These are phyloP conservation scores for Cryptococcus floricola DNA, from an alignment of 1,284 basidiomycete species.

Conservation along the genomic window DNA sequence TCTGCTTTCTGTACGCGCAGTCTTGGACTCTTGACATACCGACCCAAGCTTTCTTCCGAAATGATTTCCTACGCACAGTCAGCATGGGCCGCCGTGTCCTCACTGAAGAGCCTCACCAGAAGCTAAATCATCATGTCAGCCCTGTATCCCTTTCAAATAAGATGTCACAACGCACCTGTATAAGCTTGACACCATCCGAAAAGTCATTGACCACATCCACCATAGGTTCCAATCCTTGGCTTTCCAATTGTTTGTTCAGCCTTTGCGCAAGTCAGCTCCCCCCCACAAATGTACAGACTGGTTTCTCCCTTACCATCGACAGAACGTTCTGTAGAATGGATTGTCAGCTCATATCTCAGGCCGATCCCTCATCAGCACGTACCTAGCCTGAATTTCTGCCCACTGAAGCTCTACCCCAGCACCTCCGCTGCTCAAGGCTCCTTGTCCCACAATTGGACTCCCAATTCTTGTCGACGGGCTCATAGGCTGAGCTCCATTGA, in stretches of 20 bases:
- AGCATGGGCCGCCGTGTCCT: not conserved
- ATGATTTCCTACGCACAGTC: slow-evolving; percentile 71
- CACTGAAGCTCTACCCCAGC: slow-evolving; percentile 61
- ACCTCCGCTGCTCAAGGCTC: slow-evolving; percentile 29
- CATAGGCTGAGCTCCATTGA: not conserved
- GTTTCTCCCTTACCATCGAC: slow-evolving; percentile 38
- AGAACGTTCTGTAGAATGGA: slow-evolving; percentile 36
- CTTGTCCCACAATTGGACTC: slow-evolving; percentile 1
- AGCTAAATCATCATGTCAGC: slow-evolving; percentile 11
- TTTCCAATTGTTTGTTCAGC: slow-evolving; percentile 93
- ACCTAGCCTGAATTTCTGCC: slow-evolving; percentile 58
- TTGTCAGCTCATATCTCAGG: not conserved
- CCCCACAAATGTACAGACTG: not conserved
- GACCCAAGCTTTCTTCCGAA: slow-evolving; percentile 86
- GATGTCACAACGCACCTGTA: slow-evolving; percentile 54
- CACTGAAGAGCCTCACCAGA: slow-evolving; percentile 10
- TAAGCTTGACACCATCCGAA: slow-evolving; percentile 89
- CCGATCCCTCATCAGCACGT: not conserved
- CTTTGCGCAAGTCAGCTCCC: slow-evolving; percentile 44
- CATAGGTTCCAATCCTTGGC: slow-evolving; percentile 83
- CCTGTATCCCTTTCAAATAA: not conserved
- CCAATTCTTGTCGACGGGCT: slow-evolving; percentile 5
- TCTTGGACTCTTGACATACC: slow-evolving; percentile 83
- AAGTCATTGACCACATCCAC: slow-evolving; percentile 82
- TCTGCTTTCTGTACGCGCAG: slow-evolving; percentile 97